Evolutionary conservation across 305 asterid genomes (phyloP).

Genomic region (Fraxinus sp.): DNA sequence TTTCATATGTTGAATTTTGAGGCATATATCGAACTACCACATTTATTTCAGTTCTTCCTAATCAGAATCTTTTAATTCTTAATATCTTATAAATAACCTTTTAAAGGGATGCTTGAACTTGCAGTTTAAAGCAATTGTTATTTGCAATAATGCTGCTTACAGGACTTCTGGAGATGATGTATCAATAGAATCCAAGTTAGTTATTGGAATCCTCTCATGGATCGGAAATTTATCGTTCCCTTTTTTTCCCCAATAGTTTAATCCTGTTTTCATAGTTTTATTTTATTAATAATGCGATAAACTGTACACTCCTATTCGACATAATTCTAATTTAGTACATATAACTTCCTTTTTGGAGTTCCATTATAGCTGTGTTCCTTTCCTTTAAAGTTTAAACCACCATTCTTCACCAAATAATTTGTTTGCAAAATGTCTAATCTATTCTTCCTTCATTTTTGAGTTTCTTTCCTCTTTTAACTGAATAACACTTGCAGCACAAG

Average conservation of each 20-base stretch:
- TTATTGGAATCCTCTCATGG: background rate
- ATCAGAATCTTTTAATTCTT: background rate
- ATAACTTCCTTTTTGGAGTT: background rate
- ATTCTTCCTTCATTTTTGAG: background rate
- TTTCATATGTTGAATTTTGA: background rate
- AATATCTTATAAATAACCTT: background rate
- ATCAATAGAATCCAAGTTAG: background rate
- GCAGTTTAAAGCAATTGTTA: background rate
- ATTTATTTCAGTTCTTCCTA: background rate
- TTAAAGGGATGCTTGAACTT: background rate
- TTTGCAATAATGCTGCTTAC: background rate
- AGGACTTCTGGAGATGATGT: background rate
- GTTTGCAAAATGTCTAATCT: background rate
- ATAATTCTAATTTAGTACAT: background rate
- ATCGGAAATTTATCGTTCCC: background rate
- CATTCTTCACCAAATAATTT: background rate
- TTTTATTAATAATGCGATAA: background rate
- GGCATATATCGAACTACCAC: background rate
- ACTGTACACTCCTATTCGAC: background rate
- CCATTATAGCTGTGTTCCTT: background rate
- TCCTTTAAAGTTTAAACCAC: background rate
- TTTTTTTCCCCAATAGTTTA: background rate
- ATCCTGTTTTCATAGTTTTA: background rate
- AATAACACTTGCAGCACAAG: conserved; percentile 63
- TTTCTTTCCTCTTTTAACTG: background rate